These are phyloP conservation scores for Bruguiera gymnorhiza DNA, from an alignment of 345 rosid genomes.

Conservation along the genomic window DNA sequence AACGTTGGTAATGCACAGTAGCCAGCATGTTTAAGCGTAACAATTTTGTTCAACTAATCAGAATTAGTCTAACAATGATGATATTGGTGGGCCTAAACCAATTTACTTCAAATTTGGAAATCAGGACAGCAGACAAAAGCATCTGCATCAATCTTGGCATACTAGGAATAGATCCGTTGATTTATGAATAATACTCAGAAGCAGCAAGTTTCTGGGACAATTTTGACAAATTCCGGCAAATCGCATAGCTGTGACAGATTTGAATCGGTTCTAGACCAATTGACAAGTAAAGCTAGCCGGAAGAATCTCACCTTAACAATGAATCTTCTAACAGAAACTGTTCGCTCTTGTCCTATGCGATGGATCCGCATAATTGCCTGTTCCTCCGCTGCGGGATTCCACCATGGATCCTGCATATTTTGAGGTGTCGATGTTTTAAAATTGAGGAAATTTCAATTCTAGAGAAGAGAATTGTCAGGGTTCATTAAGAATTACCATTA, in stretches of 20 bases:
- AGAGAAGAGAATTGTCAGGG: not conserved
- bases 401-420: slow-evolving; percentile 59
- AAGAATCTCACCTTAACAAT: slow-evolving; percentile 45
- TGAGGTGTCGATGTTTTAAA: no score
- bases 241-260: not conserved
- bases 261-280: not conserved
- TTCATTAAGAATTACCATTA: slow-evolving; percentile 40
- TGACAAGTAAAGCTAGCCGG: no score
- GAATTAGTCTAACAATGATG: no score
- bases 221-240: not conserved
- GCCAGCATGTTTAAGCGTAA: no score
- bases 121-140: no score
- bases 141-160: not conserved
- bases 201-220: not conserved
- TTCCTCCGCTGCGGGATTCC: slow-evolving; percentile 74
- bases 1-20: not conserved
- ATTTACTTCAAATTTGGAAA: no score
- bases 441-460: slow-evolving; percentile 15
- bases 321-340: slow-evolving; percentile 53
- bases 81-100: no score
- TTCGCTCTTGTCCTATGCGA: slow-evolving; percentile 58
- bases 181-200: not conserved
- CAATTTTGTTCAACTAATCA: no score
- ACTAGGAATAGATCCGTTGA: no score
- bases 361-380: slow-evolving; percentile 68